These are phyloP conservation scores for Isatis tinctoria DNA, from an alignment of 345 rosid genomes.

Conservation along the genomic window DNA sequence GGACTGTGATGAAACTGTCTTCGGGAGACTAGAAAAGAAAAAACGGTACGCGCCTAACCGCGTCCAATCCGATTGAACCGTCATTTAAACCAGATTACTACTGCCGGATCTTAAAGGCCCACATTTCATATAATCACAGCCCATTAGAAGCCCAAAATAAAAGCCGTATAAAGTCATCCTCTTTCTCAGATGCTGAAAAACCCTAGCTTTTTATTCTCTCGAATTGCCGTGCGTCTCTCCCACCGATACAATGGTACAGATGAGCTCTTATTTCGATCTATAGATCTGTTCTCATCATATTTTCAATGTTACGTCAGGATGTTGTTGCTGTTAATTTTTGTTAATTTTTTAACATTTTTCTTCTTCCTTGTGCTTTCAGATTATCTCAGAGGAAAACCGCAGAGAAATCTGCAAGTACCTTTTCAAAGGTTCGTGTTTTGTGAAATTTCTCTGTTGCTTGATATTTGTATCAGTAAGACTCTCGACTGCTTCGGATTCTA, in stretches of 20 bases:
- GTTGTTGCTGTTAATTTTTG: background rate
- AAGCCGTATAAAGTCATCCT: background rate
- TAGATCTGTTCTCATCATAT: background rate
- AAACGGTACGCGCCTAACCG: too few relatives aligned
- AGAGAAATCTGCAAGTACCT: conserved; percentile 53
- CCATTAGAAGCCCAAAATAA: conserved; percentile 21
- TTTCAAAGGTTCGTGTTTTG: conserved; percentile 40
- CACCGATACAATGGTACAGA: conserved; percentile 20
- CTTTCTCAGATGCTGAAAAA: background rate
- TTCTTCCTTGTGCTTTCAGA: conserved; percentile 7
- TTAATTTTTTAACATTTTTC: background rate
- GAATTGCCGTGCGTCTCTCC: background rate
- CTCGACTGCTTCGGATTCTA: background rate
- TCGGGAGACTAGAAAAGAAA: too few relatives aligned
- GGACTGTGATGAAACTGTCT: too few relatives aligned
- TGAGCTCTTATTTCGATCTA: background rate
- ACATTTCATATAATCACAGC: background rate
- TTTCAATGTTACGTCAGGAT: background rate
- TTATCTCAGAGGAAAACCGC: conserved; percentile 38
- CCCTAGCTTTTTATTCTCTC: conserved; percentile 13
- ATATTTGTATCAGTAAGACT: background rate
- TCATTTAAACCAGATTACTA: too few relatives aligned
- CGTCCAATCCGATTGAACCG: too few relatives aligned
- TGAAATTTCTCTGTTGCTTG: background rate
- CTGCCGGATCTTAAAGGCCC: background rate